Percentiles rank a stretch among this genome's conserved stretches.
Evolutionary conservation across 108 stramenopile species (phyloP).

Genomic region (Parietichytrium sp.): DNA sequence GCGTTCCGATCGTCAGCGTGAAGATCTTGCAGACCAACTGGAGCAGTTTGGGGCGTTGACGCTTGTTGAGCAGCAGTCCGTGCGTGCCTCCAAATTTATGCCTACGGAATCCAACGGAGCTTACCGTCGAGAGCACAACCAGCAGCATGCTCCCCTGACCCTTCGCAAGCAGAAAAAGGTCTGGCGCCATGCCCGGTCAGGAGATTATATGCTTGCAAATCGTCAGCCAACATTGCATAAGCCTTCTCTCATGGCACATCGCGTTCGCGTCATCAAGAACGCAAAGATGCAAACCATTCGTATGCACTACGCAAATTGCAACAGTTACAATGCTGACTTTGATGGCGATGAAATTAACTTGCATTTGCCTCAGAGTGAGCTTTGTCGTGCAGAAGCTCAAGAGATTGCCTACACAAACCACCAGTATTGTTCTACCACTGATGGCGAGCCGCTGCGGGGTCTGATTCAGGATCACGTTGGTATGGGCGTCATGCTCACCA

Average conservation of each 20-base stretch:
- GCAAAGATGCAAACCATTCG: slow-evolving; percentile 81
- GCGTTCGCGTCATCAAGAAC: slow-evolving; percentile 86
- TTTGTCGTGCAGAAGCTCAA: slow-evolving; percentile 90
- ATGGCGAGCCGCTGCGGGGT: slow-evolving; percentile 92
- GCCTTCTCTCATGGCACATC: slow-evolving; percentile 99
- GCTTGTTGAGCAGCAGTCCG: slow-evolving; percentile 74
- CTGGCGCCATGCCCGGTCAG: slow-evolving; percentile 88
- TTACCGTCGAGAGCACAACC: not conserved
- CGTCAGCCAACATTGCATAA: slow-evolving; percentile 99
- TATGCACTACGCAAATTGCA: slow-evolving; percentile 99
- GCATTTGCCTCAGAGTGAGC: slow-evolving; percentile 93
- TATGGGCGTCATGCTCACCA: slow-evolving; percentile 91
- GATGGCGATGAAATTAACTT: slow-evolving; percentile 99
- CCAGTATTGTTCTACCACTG: slow-evolving; percentile 89
- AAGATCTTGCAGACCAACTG: slow-evolving; percentile 35
- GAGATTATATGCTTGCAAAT: slow-evolving; percentile 95
- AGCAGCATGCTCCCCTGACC: not conserved
- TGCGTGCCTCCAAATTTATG: slow-evolving; percentile 77
- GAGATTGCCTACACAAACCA: slow-evolving; percentile 86
- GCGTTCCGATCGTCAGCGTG: slow-evolving; percentile 36
- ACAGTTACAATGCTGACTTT: slow-evolving; percentile 99
- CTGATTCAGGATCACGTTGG: slow-evolving; percentile 99
- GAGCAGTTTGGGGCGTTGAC: not conserved
- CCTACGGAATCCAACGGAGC: slow-evolving; percentile 44
- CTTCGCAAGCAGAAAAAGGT: slow-evolving; percentile 74